Conservation (phyloP, 331 rosid species). For the Malus hybrid region DNA sequence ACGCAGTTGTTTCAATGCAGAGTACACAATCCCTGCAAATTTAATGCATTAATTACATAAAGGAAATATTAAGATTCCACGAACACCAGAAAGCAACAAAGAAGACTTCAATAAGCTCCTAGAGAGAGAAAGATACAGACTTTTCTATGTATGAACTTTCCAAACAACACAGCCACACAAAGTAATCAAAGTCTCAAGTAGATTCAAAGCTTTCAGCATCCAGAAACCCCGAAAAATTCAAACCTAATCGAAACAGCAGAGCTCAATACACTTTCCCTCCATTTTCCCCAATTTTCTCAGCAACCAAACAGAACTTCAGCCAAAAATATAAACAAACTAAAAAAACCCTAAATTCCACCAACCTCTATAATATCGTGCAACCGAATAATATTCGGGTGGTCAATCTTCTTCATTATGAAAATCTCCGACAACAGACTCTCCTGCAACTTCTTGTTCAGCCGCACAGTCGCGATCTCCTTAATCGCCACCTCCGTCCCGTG, state of each 20-base stretch:
- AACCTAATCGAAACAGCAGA: not conserved
- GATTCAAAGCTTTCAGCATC: not conserved
- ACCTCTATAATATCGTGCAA: constrained; percentile 90
- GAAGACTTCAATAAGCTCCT: not conserved
- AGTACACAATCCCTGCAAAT: not conserved
- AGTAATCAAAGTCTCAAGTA: not conserved
- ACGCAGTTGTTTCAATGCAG: not conserved
- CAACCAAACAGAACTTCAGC: not conserved
- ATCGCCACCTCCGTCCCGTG: constrained; percentile 97
- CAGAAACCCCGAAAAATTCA: not conserved
- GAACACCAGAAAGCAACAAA: too few relatives aligned
- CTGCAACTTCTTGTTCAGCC: constrained; percentile 81
- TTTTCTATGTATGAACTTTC: not conserved
- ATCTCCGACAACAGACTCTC: constrained; percentile 94
- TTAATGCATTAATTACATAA: not conserved
- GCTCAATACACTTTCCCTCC: not conserved
- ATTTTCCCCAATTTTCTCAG: constrained; percentile 3
- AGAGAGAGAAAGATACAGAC: not conserved
- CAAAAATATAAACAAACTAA: not conserved
- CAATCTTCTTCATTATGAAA: constrained; percentile 65
- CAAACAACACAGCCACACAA: not conserved
- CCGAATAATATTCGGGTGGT: constrained; percentile 80
- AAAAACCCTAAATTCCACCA: not conserved
- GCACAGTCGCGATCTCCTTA: constrained; percentile 73
- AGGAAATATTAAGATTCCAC: not conserved